Base-by-base conservation (phyloP, 1,284 basidiomycete genomes). In the Amylostereum areolatum region DNA sequence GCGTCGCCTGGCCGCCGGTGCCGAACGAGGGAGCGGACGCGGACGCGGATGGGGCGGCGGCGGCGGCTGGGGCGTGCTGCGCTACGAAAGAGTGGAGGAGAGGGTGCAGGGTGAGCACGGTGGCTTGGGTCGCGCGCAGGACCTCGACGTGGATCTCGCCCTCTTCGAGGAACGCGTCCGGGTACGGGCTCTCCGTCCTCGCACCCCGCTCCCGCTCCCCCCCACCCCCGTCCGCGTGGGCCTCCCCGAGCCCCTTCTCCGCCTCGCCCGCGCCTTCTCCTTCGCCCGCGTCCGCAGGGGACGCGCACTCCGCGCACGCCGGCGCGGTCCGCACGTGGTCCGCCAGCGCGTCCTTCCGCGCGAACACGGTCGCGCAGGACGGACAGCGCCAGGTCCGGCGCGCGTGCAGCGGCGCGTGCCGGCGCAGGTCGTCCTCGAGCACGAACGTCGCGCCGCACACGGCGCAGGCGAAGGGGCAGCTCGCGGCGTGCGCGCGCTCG, bases 391-490 rank as follows among this genome's bases (percentile, higher is more conserved):
- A 89, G 30, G 80, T 82, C 52, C 76, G 80, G 57, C 72, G 77
- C 48, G 81, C 83, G 61, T 88, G 85, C 33, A 84, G 67, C 56
- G 78, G 78, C 29, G 75, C 62, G 61, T 89, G 86, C 12, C 86
- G 77, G 65, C 85, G 86, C 37, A 89, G 71, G 61, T 89, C 86
- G 55, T 89, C 85, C 55, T 83, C 86, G 43, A 86, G 74, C 4
- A 80, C 78, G 64, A 89, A 89, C 7, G 81, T 80, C 5, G 85
- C 85, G 8, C 84, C 80, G 51, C 86, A 89, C 2, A 65, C 60
- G 2, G 61, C 64, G 58, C 85, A 89, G 11, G 75, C 73, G 63
- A 73, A 82, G 1, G 85, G 83, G 4, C 85, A 75, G 53, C 83
- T 77, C 4, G 71, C 66, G 12, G 82, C 72, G 55, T 86, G 82